Conservation (phyloP, 2,329 filamentous ascomycete species). For the Leptographium lundbergii region DNA sequence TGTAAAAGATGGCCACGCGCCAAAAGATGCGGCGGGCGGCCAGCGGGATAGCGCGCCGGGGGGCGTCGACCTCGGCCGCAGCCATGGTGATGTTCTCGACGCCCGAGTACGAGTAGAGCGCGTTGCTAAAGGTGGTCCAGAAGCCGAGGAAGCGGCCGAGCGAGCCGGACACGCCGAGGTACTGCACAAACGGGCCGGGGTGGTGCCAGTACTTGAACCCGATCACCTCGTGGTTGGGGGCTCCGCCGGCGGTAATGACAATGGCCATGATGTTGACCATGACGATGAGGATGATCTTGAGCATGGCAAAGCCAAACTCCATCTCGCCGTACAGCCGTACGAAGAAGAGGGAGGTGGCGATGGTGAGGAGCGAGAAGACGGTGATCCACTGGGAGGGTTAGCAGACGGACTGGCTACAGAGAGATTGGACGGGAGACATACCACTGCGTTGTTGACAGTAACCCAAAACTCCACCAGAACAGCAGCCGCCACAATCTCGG, state of each 20-base stretch:
- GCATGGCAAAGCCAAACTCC: slow-evolving; percentile 8
- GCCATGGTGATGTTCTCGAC: slow-evolving; percentile 38
- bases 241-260: slow-evolving; percentile 28
- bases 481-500: slow-evolving; percentile 44
- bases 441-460: slow-evolving; percentile 36
- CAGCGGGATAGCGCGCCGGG: slow-evolving; percentile 10
- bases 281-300: slow-evolving; percentile 36
- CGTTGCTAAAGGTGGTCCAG: slow-evolving; percentile 26
- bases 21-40: slow-evolving; percentile 16
- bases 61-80: slow-evolving; percentile 10
- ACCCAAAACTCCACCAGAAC: slow-evolving; percentile 46
- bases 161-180: slow-evolving; percentile 21
- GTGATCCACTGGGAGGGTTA: slow-evolving; percentile 16
- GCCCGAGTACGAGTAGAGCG: slow-evolving; percentile 22
- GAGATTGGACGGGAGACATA: not conserved
- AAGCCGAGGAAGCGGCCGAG: slow-evolving; percentile 29
- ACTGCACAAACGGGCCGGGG: slow-evolving; percentile 30
- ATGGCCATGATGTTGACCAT: slow-evolving; percentile 38
- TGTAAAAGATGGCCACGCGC: slow-evolving; percentile 19
- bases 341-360: slow-evolving; percentile 5
- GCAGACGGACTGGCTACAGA: not conserved
- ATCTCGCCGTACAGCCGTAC: slow-evolving; percentile 10
- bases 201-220: slow-evolving; percentile 14
- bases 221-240: not conserved
- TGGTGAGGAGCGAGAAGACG: slow-evolving; percentile 4